Evolutionary conservation across 805 yeast species (phyloP).

Genomic region (Brettanomyces anomalus): DNA sequence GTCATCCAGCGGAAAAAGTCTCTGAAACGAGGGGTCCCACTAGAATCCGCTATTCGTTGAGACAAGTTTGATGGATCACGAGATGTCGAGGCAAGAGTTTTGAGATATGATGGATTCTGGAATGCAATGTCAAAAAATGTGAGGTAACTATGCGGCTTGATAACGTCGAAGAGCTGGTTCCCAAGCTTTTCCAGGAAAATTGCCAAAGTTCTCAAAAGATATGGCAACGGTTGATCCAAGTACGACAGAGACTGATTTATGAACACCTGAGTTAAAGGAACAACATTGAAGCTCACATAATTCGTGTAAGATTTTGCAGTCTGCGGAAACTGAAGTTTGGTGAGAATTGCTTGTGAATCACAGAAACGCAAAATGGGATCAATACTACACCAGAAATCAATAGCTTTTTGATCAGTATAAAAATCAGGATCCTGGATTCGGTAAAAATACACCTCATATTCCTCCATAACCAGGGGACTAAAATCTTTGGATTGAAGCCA

Average conservation of each 20-base stretch:
- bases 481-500: conserved; percentile 14
- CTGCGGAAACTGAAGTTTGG: conserved; percentile 19
- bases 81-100: conserved; percentile 22
- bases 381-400: conserved; percentile 40
- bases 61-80: conserved; percentile 1
- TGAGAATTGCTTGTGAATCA: conserved; percentile 27
- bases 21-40: conserved; percentile 20
- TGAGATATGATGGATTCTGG: conserved; percentile 40
- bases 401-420: conserved; percentile 34
- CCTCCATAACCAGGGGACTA: conserved; percentile 40
- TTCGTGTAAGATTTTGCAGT: conserved; percentile 15
- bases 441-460: conserved; percentile 42
- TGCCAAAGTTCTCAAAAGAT: conserved; percentile 43
- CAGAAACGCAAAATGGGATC: conserved; percentile 28
- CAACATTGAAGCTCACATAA: conserved; percentile 22
- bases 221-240: conserved; percentile 41
- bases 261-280: conserved; percentile 31
- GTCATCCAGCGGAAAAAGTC: conserved; percentile 51
- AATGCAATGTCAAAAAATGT: conserved; percentile 54
- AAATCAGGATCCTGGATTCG: conserved; percentile 43
- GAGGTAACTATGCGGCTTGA: conserved; percentile 43
- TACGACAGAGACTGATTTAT: conserved; percentile 45
- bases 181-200: conserved; percentile 35
- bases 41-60: conserved; percentile 5
- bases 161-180: conserved; percentile 42